Percentiles rank a stretch among this genome's conserved stretches.
These are phyloP conservation scores for Fusarium keratoplasticum DNA, from an alignment of 2,329 filamentous ascomycete genomes.

Conservation along the genomic window DNA sequence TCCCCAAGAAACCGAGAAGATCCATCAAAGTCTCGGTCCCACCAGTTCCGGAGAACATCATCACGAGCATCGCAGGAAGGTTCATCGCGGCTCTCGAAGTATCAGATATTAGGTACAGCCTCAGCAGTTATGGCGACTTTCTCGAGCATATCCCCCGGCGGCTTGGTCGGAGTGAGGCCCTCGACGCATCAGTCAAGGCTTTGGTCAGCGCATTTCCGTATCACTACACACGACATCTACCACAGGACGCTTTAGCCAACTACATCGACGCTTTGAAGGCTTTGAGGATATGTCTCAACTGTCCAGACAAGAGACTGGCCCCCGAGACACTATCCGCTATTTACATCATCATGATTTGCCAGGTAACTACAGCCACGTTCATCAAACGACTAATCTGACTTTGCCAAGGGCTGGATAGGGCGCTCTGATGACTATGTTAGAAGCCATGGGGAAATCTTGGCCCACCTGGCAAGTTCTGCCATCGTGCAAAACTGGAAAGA, in stretches of 20 bases:
- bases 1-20: neutral
- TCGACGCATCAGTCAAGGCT: slow-evolving; percentile 52
- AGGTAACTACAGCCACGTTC: slow-evolving; percentile 35
- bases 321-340: slow-evolving; percentile 49
- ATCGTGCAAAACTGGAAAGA: neutral
- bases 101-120: slow-evolving; percentile 57
- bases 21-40: neutral
- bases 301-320: slow-evolving; percentile 29
- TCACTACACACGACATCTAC: slow-evolving; percentile 27
- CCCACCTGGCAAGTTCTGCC: neutral
- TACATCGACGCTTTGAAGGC: slow-evolving; percentile 44
- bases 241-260: slow-evolving; percentile 34
- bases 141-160: slow-evolving; percentile 56
- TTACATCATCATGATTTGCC: slow-evolving; percentile 49
- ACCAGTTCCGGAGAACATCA: neutral
- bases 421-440: slow-evolving; percentile 14
- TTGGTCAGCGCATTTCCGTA: slow-evolving; percentile 40
- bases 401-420: slow-evolving; percentile 45
- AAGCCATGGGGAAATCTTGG: neutral
- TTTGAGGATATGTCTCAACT: slow-evolving; percentile 35
- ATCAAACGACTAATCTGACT: neutral
- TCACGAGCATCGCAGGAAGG: slow-evolving; percentile 32
- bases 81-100: slow-evolving; percentile 49
- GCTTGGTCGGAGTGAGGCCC: slow-evolving; percentile 56
- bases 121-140: slow-evolving; percentile 58